Conservation (phyloP, 2,329 filamentous ascomycete species). For the Zalaria obscura region DNA sequence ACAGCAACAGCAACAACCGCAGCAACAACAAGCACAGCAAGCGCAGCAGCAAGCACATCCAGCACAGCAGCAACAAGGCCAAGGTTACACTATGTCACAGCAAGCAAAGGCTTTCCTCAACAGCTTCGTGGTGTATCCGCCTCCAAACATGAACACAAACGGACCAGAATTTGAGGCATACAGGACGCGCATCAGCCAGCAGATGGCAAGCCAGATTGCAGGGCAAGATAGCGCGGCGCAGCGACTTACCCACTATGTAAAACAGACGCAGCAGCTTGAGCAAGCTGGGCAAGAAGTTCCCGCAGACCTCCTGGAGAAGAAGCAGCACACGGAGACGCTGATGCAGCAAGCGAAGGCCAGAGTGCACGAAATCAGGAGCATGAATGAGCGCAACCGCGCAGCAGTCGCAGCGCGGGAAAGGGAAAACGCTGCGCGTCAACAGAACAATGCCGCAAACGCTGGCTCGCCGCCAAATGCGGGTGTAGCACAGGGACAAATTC, state of each 20-base stretch:
- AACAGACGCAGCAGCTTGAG: slow-evolving; percentile 3
- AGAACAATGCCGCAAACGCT: not conserved
- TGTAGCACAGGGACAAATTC: not conserved
- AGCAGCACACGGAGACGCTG: slow-evolving; percentile 3
- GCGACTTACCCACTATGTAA: slow-evolving; percentile 1
- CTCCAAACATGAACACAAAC: slow-evolving; percentile 3
- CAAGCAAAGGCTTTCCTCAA: slow-evolving; percentile 8
- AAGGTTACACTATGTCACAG: slow-evolving; percentile 18
- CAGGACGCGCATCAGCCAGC: slow-evolving; percentile 4
- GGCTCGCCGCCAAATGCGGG: not conserved
- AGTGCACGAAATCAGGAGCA: slow-evolving; percentile 3
- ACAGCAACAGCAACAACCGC: slow-evolving; percentile 6
- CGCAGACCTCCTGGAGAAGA: slow-evolving; percentile 3
- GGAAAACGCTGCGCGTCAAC: not conserved
- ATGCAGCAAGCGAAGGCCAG: slow-evolving; percentile 5
- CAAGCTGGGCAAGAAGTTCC: slow-evolving; percentile 2
- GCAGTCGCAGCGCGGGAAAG: slow-evolving; percentile 2
- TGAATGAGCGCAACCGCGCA: slow-evolving; percentile 7
- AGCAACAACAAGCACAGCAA: slow-evolving; percentile 5
- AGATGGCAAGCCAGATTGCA: slow-evolving; percentile 2
- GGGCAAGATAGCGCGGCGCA: slow-evolving; percentile 4
- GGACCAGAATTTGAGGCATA: slow-evolving; percentile 6
- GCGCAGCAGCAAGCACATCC: slow-evolving; percentile 9
- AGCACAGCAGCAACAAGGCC: slow-evolving; percentile 9
- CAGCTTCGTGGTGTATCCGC: slow-evolving; percentile 6